A percentile compares a stretch with the other conserved stretches of the same genome.
Conservation (phyloP, 1,139 yeast species). For the Suhomyces bribrorum region DNA sequence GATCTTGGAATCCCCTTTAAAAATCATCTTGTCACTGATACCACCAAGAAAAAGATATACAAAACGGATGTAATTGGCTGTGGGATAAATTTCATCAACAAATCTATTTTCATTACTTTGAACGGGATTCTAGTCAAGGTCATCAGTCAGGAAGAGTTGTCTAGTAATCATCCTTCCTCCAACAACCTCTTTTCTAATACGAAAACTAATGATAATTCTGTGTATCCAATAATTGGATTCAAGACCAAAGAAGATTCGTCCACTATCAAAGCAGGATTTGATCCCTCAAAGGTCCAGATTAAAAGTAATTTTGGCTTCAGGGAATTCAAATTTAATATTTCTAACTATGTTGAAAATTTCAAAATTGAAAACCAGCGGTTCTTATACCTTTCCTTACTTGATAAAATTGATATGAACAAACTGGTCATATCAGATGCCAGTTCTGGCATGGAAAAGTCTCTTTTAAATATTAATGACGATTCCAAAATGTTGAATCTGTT, state of each 20-base stretch:
- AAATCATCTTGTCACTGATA: constrained; percentile 20
- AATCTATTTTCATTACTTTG: constrained; percentile 72
- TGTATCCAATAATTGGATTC: constrained; percentile 47
- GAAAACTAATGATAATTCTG: constrained; percentile 20
- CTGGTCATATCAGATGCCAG: constrained; percentile 5
- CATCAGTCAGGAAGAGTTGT: constrained; percentile 34
- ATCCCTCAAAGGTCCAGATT: constrained; percentile 27
- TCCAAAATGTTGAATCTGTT: constrained; percentile 49
- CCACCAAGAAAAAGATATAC: constrained; percentile 19
- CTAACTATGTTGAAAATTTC: constrained; percentile 55
- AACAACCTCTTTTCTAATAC: constrained; percentile 29
- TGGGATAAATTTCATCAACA: constrained; percentile 71
- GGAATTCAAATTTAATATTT: constrained; percentile 71
- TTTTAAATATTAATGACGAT: constrained; percentile 30
- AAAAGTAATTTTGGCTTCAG: constrained; percentile 73
- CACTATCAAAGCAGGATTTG: constrained; percentile 8
- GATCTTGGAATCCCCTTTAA: constrained; percentile 42
- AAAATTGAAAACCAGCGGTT: constrained; percentile 31
- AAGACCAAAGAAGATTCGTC: constrained; percentile 28
- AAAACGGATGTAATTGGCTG: constrained; percentile 74
- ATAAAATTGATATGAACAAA: constrained; percentile 17
- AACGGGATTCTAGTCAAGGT: constrained; percentile 62
- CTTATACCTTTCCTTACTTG: constrained; percentile 21
- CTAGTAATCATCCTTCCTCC: constrained; percentile 22
- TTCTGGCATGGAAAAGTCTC: constrained; percentile 21